Conservation (phyloP, 352 stramenopile species). For the Labyrinthula sp. region DNA sequence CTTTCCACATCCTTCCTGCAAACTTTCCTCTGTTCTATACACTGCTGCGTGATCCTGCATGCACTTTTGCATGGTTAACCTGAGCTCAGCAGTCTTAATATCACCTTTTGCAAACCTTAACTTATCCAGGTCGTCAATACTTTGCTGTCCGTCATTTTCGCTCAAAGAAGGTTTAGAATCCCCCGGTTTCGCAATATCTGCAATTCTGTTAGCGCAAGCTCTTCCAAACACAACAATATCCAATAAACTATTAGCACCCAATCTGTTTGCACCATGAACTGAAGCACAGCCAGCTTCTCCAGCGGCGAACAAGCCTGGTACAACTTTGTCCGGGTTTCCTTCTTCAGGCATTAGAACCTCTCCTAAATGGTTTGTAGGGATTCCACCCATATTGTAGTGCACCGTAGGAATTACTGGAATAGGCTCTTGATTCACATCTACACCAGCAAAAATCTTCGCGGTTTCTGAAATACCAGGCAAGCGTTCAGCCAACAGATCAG, state of each 20-base stretch:
- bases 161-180: slow-evolving; percentile 52
- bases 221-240: slow-evolving; percentile 91
- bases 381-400: slow-evolving; percentile 95
- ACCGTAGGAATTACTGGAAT: slow-evolving; percentile 87
- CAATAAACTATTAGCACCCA: slow-evolving; percentile 74
- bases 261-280: slow-evolving; percentile 79
- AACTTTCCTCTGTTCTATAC: slow-evolving; percentile 48
- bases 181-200: slow-evolving; percentile 68
- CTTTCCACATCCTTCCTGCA: slow-evolving; percentile 50
- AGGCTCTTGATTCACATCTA: slow-evolving; percentile 90
- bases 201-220: slow-evolving; percentile 70
- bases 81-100: slow-evolving; percentile 55
- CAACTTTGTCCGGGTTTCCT: slow-evolving; percentile 57
- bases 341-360: slow-evolving; percentile 58
- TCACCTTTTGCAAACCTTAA: slow-evolving; percentile 57
- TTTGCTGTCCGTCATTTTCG: slow-evolving; percentile 55
- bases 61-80: slow-evolving; percentile 51
- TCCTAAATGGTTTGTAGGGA: slow-evolving; percentile 79
- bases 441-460: slow-evolving; percentile 81
- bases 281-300: slow-evolving; percentile 77
- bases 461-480: slow-evolving; percentile 83
- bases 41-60: slow-evolving; percentile 74
- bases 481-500: slow-evolving; percentile 69
- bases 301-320: slow-evolving; percentile 78
- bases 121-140: slow-evolving; percentile 60